Base-by-base conservation (phyloP, 2,329 filamentous ascomycete species). In the Aspergillus pseudoglaucus region DNA sequence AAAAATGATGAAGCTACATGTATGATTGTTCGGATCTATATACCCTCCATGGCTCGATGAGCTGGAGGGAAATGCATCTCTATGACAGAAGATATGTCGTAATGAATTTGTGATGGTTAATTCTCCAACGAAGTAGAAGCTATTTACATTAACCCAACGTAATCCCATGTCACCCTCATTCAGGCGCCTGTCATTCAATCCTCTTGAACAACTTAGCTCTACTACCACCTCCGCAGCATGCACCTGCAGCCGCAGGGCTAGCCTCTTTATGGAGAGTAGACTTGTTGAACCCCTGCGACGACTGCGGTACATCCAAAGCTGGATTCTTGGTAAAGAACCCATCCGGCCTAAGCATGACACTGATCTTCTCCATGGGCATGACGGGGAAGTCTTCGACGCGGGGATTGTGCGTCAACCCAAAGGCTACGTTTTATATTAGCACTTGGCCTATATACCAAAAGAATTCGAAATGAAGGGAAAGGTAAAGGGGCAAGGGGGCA, bases 341-440 rank as follows among this genome's bases (percentile, higher is more conserved):
- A 43, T 74, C 73, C 2, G 75, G 75, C 51, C 74, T 72, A 27
- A 78, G 56, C 58, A 68, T 70, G 10, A 78, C 69, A 46, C 68
- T 72, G 48, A 74, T 64, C 15, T 68, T 64, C 60, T 85, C 82
- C 56, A 75, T 77, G 0, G 82, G 82, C 83, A 86, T 85, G 37
- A 85, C 79, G 1, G 82, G 82, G 65, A 84, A 85, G 59, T 85
- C 82, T 58, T 85, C 82, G 20, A 80, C 73, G 5, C 82, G 70
- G 0, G 81, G 81, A 22, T 83, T 79, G 53, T 86, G 83, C 30
- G 83, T 85, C 22, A 83, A 77, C 15, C 82, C 74, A 47, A 74
- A 73, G 20, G 66, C 65, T 69, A 27, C 17, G 38, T 12, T 9
- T 17, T 14, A 27, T 42, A 53, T 58, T 52, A 54, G 53, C 40